Evolutionary conservation across 352 stramenopile species (phyloP).

Genomic region (Thraustochytrium striatum): DNA sequence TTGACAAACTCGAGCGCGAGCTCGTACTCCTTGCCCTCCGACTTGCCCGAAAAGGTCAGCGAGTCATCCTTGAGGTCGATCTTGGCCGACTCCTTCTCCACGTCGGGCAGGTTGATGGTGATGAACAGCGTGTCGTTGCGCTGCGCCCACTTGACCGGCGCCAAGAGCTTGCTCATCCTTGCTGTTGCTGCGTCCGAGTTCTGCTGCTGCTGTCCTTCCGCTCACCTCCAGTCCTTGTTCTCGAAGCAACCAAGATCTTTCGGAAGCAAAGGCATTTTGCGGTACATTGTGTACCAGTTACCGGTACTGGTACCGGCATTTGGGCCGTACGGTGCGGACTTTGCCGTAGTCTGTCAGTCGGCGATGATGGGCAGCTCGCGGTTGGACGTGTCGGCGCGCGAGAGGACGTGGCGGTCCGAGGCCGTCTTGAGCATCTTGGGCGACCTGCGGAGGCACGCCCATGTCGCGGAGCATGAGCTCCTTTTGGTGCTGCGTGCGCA

Average conservation of each 20-base stretch:
- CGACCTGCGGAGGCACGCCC: slow-evolving; percentile 27
- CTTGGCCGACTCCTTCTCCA: slow-evolving; percentile 77
- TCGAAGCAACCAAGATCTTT: too few relatives aligned
- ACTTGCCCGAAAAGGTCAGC: slow-evolving; percentile 72
- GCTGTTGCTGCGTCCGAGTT: too few relatives aligned
- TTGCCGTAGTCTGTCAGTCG: too few relatives aligned
- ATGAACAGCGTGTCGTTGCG: slow-evolving; percentile 91
- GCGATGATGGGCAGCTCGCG: too few relatives aligned
- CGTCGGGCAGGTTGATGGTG: slow-evolving; percentile 88
- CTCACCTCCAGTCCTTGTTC: too few relatives aligned
- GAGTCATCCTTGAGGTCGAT: slow-evolving; percentile 78
- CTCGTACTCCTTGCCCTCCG: slow-evolving; percentile 85
- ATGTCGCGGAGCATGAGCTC: slow-evolving; percentile 30
- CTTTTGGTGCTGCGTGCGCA: slow-evolving; percentile 13
- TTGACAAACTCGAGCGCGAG: slow-evolving; percentile 91
- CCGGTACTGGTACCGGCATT: too few relatives aligned
- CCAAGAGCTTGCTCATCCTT: slow-evolving; percentile 58
- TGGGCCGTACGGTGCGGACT: too few relatives aligned
- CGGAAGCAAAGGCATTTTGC: too few relatives aligned
- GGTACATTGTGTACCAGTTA: too few relatives aligned
- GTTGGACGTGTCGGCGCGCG: too few relatives aligned
- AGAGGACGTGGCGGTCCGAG: slow-evolving; percentile 2
- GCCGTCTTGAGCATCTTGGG: neutral
- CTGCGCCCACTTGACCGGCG: slow-evolving; percentile 91
- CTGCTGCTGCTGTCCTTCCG: too few relatives aligned